phyloP scores from a whole-genome alignment of 768 basidiomycete genomes.

The Tulasnella sp. region DNA sequence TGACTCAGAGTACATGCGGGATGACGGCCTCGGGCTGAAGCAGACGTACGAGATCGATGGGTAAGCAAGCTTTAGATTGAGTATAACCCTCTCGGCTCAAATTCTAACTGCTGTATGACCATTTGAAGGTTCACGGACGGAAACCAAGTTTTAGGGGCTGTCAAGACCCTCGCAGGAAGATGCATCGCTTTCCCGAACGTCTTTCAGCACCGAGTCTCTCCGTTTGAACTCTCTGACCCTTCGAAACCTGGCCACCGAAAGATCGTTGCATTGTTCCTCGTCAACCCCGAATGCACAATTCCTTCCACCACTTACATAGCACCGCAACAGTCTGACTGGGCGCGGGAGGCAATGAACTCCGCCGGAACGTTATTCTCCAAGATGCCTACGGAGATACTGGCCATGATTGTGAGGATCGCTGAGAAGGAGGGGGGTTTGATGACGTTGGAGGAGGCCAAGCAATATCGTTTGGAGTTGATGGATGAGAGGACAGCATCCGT shows the following conservation, averaged over 20 bases:
- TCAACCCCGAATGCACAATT: conserved; percentile 36
- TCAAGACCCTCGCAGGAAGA: conserved; percentile 35
- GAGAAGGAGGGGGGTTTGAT: background rate
- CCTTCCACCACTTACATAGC: conserved; percentile 40
- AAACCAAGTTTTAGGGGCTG: conserved; percentile 38
- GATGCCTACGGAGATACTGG: conserved; percentile 6
- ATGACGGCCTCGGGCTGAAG: conserved; percentile 19
- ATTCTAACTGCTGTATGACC: background rate
- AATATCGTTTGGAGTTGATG: conserved; percentile 12
- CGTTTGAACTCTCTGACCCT: conserved; percentile 38
- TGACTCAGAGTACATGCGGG: conserved; percentile 23
- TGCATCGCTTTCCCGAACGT: conserved; percentile 49
- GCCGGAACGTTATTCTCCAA: background rate
- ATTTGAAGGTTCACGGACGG: background rate
- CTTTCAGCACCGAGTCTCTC: conserved; percentile 42
- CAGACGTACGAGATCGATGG: conserved; percentile 32
- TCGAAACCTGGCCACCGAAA: conserved; percentile 39
- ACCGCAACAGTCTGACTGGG: conserved; percentile 47
- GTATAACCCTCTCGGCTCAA: conserved; percentile 37
- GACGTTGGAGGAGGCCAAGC: conserved; percentile 10
- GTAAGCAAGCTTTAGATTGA: conserved; percentile 40
- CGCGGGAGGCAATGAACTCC: conserved; percentile 31
- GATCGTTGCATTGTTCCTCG: conserved; percentile 42
- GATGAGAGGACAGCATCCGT: background rate
- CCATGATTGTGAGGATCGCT: background rate